Conservation (phyloP, 2,329 filamentous ascomycete species). For the Arthrobotrys entomopaga region DNA sequence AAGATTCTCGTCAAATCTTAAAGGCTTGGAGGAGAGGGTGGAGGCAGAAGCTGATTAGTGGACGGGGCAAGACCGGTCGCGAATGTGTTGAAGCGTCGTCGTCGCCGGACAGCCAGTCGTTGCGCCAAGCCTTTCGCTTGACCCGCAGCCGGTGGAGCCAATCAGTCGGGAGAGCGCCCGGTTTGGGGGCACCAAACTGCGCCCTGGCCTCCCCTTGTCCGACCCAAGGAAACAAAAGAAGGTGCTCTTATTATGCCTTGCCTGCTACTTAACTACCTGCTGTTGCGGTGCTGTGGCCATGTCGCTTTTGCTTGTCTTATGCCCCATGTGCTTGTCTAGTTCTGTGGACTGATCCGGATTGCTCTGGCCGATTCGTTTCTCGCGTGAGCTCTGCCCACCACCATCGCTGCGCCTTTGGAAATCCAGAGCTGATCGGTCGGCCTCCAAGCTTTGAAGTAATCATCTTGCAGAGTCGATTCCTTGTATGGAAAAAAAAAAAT, state of each 20-base stretch:
- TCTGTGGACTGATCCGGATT: neutral
- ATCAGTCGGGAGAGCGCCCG: slow-evolving; percentile 27
- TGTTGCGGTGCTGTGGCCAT: too few species aligned
- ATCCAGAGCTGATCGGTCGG: slow-evolving; percentile 9
- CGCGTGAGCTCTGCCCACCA: slow-evolving; percentile 9
- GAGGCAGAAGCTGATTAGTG: slow-evolving; percentile 40
- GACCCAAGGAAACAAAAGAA: slow-evolving; percentile 7
- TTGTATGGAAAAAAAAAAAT: slow-evolving; percentile 20
- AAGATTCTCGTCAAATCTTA: slow-evolving; percentile 48
- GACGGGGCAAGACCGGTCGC: slow-evolving; percentile 43
- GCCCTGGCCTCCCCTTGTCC: neutral
- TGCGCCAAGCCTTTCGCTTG: slow-evolving; percentile 36
- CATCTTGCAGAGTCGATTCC: too few species aligned
- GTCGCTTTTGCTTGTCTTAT: too few species aligned
- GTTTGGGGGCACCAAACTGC: neutral
- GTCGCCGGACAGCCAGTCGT: slow-evolving; percentile 40
- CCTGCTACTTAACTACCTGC: too few species aligned
- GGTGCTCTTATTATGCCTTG: neutral
- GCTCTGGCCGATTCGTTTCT: slow-evolving; percentile 7
- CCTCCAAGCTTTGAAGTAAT: neutral
- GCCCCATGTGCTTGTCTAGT: too few species aligned
- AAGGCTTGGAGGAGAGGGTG: slow-evolving; percentile 24
- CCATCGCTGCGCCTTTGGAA: neutral
- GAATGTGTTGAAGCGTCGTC: slow-evolving; percentile 52
- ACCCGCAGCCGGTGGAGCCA: slow-evolving; percentile 40